Evolutionary conservation across 2,329 filamentous ascomycete species (phyloP).

Genomic region (Fusarium nodosum): DNA sequence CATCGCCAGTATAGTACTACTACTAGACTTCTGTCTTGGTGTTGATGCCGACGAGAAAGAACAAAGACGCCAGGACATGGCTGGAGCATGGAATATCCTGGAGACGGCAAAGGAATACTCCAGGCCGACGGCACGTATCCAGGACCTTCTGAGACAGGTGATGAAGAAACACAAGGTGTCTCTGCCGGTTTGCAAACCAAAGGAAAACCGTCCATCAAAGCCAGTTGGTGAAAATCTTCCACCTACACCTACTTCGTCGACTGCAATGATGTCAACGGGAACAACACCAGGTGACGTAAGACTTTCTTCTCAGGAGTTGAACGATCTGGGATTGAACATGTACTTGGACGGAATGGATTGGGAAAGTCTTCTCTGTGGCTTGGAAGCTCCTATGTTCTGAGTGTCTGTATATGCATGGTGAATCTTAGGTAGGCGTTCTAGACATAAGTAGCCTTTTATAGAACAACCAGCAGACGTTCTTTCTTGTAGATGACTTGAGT

Average conservation of each 20-base stretch:
- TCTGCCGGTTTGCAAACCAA: slow-evolving; percentile 26
- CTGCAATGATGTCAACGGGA: slow-evolving; percentile 27
- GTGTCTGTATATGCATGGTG: not conserved
- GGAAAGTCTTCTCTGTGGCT: slow-evolving; percentile 54
- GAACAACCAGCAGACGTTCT: no score
- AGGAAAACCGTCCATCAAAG: not conserved
- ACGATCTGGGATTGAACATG: slow-evolving; percentile 49
- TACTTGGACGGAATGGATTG: slow-evolving; percentile 55
- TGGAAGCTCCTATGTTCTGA: slow-evolving; percentile 54
- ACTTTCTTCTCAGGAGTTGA: slow-evolving; percentile 47
- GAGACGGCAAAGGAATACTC: slow-evolving; percentile 52
- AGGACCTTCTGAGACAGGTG: slow-evolving; percentile 52
- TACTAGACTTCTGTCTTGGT: slow-evolving; percentile 53
- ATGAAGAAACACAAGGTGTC: slow-evolving; percentile 52
- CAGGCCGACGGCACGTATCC: slow-evolving; percentile 49
- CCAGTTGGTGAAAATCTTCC: slow-evolving; percentile 35
- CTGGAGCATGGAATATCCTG: slow-evolving; percentile 53
- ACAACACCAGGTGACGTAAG: slow-evolving; percentile 28
- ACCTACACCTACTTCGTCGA: slow-evolving; percentile 51
- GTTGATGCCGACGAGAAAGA: slow-evolving; percentile 43
- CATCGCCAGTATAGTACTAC: slow-evolving; percentile 53
- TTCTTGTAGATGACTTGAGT: no score
- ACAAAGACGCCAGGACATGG: slow-evolving; percentile 47
- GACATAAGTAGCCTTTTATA: no score
- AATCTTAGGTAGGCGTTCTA: not conserved